Evolutionary conservation across 139 green algal species (phyloP).

Genomic region (Volvox africanus): DNA sequence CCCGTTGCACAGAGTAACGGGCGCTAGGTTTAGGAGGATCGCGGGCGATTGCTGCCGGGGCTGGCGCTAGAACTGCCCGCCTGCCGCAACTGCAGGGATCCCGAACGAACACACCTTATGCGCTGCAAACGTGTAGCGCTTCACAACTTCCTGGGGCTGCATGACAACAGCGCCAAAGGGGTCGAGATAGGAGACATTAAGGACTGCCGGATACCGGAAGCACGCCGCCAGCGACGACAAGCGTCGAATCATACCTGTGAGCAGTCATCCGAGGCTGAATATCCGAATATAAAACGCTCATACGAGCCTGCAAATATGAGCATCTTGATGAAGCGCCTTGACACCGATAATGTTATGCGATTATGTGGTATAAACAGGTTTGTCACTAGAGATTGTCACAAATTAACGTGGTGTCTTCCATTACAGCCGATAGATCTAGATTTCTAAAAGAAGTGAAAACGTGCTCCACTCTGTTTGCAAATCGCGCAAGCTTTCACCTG

Average conservation of each 20-base stretch:
- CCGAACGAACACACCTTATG: conserved; percentile 60
- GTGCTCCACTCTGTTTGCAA: too few relatives aligned
- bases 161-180: background rate
- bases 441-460: too few relatives aligned
- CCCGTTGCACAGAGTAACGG: too few relatives aligned
- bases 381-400: too few relatives aligned
- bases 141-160: conserved; percentile 45
- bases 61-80: too few relatives aligned
- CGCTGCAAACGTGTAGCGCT: conserved; percentile 71
- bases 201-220: background rate
- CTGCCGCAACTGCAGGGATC: background rate
- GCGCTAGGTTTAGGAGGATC: too few relatives aligned
- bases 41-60: too few relatives aligned
- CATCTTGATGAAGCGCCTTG: background rate
- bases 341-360: background rate
- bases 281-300: conserved; percentile 90
- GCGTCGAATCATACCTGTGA: background rate
- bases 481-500: too few relatives aligned
- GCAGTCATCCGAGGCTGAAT: conserved; percentile 30
- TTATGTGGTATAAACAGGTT: too few relatives aligned
- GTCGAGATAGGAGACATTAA: background rate
- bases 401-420: too few relatives aligned
- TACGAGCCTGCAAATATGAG: conserved; percentile 81
- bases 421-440: too few relatives aligned
- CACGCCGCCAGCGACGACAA: background rate